Base-by-base conservation (phyloP, 768 basidiomycete species). In the Tulasnella sp. region DNA sequence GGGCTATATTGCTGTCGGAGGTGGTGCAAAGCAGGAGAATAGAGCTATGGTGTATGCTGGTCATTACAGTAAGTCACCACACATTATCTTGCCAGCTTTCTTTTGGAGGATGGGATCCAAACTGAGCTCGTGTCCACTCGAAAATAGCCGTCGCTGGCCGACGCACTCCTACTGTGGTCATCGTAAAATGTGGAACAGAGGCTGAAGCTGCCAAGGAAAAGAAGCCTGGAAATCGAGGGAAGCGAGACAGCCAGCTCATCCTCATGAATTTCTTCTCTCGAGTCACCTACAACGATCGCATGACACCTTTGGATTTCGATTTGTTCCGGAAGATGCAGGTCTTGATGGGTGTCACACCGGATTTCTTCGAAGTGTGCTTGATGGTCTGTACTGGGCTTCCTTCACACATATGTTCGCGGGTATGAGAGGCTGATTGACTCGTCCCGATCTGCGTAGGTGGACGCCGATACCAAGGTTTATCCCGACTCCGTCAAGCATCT, bases 191-290 rank as follows among this genome's bases (percentile, higher is more conserved):
- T 68, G 95, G 95, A 19, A 92, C 85, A 38, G 92, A 96, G 65
- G 73, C 72, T 27, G 95, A 99, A 69, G 85, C 88, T 3, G 70
- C 76, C 10, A 75, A 78, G 4, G 93, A 95, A 65, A 88, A 86
- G 74, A 99, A 98, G 69, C 91, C 95, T 1, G 96, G 96, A 24
- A 99, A 99, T 74, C 82, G 96, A 65, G 96, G 96, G 66, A 99
- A 99, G 72, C 87, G 96, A 44, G 96, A 99, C 75, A 92, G 90
- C 72, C 96, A 99, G 70, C 84, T 99, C 65, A 89, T 99, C 68
- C 79, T 99, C 67, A 99, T 99, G 96, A 96, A 97, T 75, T 99
- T 99, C 72, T 98, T 98, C 76, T 95, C 92, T 51, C 84, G 90
- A 48, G 96, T 99, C 67, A 99, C 96, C 17, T 99, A 98, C 73